Percentiles rank a stretch among this genome's conserved stretches.
Evolutionary conservation across 2,329 filamentous ascomycete genomes (phyloP).

Genomic region (Fusarium oxysporum): DNA sequence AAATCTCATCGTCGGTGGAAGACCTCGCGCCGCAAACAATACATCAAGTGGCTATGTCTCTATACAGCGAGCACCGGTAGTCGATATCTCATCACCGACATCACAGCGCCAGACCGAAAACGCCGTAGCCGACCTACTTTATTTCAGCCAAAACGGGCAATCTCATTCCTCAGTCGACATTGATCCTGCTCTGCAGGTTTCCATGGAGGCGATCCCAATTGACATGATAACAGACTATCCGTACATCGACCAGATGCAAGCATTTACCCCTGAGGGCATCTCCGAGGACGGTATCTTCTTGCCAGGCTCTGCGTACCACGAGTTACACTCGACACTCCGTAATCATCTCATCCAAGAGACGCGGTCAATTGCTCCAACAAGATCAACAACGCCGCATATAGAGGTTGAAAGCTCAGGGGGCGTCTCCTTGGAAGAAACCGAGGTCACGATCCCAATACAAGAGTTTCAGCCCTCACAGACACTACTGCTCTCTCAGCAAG

Average conservation of each 20-base stretch:
- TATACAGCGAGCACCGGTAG: neutral
- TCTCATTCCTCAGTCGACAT: conserved; percentile 24
- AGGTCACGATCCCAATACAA: conserved; percentile 17
- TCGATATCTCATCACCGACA: conserved; percentile 31
- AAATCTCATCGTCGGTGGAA: conserved; percentile 1
- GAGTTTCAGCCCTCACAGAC: conserved; percentile 35
- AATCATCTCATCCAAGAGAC: conserved; percentile 59
- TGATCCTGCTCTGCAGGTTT: conserved; percentile 36
- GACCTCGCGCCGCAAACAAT: neutral
- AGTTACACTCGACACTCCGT: conserved; percentile 58
- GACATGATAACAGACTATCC: conserved; percentile 38
- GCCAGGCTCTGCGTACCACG: conserved; percentile 60
- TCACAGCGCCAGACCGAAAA: conserved; percentile 49
- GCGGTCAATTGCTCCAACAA: conserved; percentile 53
- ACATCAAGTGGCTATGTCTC: conserved; percentile 17
- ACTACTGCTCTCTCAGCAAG: conserved; percentile 42
- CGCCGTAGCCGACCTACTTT: conserved; percentile 52
- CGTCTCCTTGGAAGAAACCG: conserved; percentile 18
- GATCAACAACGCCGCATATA: conserved; percentile 38
- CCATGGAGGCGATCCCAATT: conserved; percentile 37
- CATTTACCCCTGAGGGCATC: conserved; percentile 49
- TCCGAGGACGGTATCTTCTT: conserved; percentile 58
- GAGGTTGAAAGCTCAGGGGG: conserved; percentile 26
- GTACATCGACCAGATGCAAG: conserved; percentile 45
- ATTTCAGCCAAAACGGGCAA: conserved; percentile 50